Evolutionary conservation across 305 asterid species (phyloP).

Genomic region (Fraxinus sp.): DNA sequence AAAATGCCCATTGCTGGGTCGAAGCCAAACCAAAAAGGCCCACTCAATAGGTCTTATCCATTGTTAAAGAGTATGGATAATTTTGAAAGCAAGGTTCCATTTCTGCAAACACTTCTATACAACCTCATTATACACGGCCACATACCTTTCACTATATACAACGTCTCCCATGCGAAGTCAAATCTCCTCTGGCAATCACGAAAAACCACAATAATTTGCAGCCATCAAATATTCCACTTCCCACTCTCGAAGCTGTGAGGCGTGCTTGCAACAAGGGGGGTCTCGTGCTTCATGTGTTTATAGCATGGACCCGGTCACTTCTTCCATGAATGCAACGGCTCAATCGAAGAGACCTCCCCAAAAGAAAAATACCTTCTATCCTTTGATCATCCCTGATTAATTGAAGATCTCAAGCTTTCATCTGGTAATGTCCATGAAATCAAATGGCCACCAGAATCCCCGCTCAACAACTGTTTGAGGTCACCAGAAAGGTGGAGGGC

Average conservation of each 20-base stretch:
- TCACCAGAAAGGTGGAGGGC: constrained; percentile 82
- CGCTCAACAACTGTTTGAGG: constrained; percentile 81
- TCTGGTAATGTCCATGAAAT: constrained; percentile 91
- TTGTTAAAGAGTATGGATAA: neutral
- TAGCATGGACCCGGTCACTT: neutral
- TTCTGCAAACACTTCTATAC: constrained; percentile 28
- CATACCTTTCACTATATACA: constrained; percentile 28
- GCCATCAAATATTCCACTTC: constrained; percentile 24
- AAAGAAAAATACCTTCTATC: constrained; percentile 12
- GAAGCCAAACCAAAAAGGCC: neutral
- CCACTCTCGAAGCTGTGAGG: constrained; percentile 26
- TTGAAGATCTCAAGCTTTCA: constrained; percentile 65
- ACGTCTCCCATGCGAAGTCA: constrained; percentile 26
- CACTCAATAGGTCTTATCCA: neutral
- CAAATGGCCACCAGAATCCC: constrained; percentile 84
- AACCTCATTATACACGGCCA: constrained; percentile 39
- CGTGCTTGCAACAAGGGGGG: neutral
- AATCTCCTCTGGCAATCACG: constrained; percentile 17
- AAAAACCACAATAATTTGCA: constrained; percentile 21
- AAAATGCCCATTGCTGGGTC: constrained; percentile 1
- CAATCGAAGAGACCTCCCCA: constrained; percentile 19
- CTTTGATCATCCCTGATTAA: constrained; percentile 59
- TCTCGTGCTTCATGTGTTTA: neutral
- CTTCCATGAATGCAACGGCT: neutral
- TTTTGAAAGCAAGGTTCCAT: neutral